phyloP scores from a whole-genome alignment of 2,329 filamentous ascomycete species.

The Verticillium nonalfalfae region DNA sequence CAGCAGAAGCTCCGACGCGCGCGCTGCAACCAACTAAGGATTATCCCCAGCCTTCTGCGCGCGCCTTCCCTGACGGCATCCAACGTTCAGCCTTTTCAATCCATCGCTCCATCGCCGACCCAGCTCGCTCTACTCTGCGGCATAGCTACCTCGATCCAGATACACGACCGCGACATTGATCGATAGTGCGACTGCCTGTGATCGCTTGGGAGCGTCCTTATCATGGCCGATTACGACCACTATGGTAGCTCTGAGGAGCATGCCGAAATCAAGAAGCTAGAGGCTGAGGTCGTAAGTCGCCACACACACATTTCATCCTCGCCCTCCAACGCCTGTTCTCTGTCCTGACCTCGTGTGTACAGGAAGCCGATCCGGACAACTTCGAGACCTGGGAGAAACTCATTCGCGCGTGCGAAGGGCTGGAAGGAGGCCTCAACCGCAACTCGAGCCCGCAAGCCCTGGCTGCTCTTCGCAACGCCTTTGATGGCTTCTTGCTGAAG shows the following conservation, averaged over 20 bases:
- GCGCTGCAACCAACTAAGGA: constrained; percentile 5
- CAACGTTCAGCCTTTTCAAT: not conserved
- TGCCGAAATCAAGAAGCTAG: constrained; percentile 72
- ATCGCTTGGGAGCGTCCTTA: constrained; percentile 4
- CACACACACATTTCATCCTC: not conserved
- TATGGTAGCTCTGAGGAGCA: constrained; percentile 77
- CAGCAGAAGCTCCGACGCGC: not conserved
- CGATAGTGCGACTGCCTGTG: not conserved
- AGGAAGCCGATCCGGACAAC: constrained; percentile 73
- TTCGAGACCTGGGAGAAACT: constrained; percentile 96
- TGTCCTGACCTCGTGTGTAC: constrained; percentile 14
- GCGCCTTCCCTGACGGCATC: not conserved
- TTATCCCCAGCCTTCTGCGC: constrained; percentile 10
- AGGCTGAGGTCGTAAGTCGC: constrained; percentile 65
- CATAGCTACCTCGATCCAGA: not conserved
- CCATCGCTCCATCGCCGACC: not conserved
- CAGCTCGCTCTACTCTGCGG: not conserved
- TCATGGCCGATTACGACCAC: constrained; percentile 65
- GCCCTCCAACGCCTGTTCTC: not conserved
- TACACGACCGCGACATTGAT: not conserved
- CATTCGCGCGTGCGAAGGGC: constrained; percentile 70
- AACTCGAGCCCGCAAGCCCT: constrained; percentile 96
- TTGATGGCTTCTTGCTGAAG: constrained; percentile 88
- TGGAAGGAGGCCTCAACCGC: constrained; percentile 90
- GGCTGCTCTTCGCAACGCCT: constrained; percentile 76